phyloP scores from a whole-genome alignment of 192 early-diverging fungal species.

The Coemansia sp. region DNA sequence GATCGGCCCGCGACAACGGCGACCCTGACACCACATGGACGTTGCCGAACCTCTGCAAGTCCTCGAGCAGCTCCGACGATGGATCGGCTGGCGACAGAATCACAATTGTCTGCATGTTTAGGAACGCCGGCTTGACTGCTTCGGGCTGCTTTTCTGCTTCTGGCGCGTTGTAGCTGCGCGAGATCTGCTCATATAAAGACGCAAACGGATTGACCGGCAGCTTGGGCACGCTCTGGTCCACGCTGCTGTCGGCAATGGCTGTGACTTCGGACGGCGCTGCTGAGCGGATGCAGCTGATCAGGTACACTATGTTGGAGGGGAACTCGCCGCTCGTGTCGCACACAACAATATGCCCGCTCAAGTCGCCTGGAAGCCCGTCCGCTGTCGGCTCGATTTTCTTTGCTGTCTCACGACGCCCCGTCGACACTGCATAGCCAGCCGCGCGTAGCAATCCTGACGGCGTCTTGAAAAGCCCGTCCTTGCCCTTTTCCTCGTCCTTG shows the following conservation, averaged over 20 bases:
- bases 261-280: conserved; percentile 48
- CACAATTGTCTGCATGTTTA: conserved; percentile 56
- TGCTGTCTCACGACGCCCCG: background rate
- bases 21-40: conserved; percentile 60
- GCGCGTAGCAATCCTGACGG: background rate
- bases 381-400: conserved; percentile 6
- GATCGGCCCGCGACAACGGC: conserved; percentile 57
- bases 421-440: background rate
- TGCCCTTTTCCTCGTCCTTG: background rate
- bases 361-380: conserved; percentile 36
- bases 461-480: background rate
- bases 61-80: conserved; percentile 21
- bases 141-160: background rate
- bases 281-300: conserved; percentile 63
- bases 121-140: conserved; percentile 14
- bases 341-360: conserved; percentile 60
- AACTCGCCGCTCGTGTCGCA: conserved; percentile 60
- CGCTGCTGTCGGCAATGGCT: conserved; percentile 17
- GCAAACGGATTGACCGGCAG: conserved; percentile 22
- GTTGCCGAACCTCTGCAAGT: conserved; percentile 53
- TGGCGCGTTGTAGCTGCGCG: conserved; percentile 38
- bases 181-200: conserved; percentile 52
- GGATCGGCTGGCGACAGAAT: conserved; percentile 58
- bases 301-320: conserved; percentile 63
- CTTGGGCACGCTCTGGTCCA: background rate